Evolutionary conservation across 1,139 yeast genomes (phyloP), one percentile per base, ranked within the genome.

Genomic region (Arxiozyma heterogenica): DNA sequence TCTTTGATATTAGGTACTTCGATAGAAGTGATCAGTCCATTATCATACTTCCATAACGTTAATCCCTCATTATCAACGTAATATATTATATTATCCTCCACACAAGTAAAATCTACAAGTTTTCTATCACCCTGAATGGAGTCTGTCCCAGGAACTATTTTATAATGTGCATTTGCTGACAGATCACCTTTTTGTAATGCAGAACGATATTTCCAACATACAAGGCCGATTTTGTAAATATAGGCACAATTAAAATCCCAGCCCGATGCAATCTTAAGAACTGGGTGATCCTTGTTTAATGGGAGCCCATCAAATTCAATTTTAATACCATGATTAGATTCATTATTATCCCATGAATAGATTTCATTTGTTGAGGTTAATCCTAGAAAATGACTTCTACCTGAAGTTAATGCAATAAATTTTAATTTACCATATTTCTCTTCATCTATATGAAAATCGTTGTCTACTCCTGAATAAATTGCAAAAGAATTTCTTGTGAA

Each of bases 321-420:
- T 49, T 66, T 68, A 1, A 81, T 75, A 0, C 89, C 93, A 47
- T 63, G 65, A 34, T 71, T 67, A 9, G 73, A 69, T 6, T 71
- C 70, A 0, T 66, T 60, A 41, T 74, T 69, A 63, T 85, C 94
- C 91, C 93, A 85, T 0, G 81, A 74, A 74, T 81, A 84, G 1
- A 86, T 60, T 12, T 71, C 66, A 47, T 79, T 77, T 1, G 70
- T 53, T n/a, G 74, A 70, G 59, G 82, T 87, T 51, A 85, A 67
- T 0, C 84, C 93, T 15, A 85, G 68, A 50, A 85, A 75, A 65
- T 84, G 91, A 47, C 79, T 74, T 57, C 94, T 69, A 0, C 94
- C 94, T 47, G 86, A 77, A 17, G 83, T 75, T 3, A 85, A 74
- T 2, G 82, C 74, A 1, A 77, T 64, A 51, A 84, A 73, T 55